phyloP scores from a whole-genome alignment of 345 rosid genomes.

The Isatis tinctoria region DNA sequence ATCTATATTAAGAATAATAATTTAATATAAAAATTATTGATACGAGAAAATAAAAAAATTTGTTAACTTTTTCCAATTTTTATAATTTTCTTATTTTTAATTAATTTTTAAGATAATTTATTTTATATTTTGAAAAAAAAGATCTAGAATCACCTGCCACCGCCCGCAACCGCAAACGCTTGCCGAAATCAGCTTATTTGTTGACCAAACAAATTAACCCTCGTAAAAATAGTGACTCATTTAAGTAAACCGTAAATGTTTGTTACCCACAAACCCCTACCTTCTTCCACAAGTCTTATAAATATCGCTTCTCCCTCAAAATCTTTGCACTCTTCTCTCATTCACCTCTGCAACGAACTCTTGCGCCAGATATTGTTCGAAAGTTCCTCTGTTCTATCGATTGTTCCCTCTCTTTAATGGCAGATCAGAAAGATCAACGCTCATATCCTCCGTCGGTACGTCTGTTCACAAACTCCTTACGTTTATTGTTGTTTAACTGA shows the following conservation, averaged over 20 bases:
- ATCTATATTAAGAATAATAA: too few relatives aligned
- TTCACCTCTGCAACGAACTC: constrained; percentile 8
- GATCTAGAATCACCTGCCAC: too few relatives aligned
- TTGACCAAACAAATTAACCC: not conserved
- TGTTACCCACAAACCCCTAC: not conserved
- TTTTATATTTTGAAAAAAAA: too few relatives aligned
- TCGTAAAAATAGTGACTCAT: not conserved
- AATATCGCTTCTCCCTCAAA: not conserved
- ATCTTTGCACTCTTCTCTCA: not conserved
- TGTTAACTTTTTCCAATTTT: too few relatives aligned
- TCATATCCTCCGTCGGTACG: constrained; percentile 1
- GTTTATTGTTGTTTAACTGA: too few relatives aligned
- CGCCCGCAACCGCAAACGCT: too few relatives aligned
- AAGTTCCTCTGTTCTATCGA: not conserved
- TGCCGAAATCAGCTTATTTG: too few relatives aligned
- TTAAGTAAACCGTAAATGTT: not conserved
- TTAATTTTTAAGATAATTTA: too few relatives aligned
- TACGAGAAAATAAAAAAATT: too few relatives aligned
- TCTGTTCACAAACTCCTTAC: not conserved
- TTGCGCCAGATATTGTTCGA: not conserved
- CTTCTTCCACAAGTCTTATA: constrained; percentile 15
- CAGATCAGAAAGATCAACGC: not conserved
- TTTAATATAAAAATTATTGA: too few relatives aligned
- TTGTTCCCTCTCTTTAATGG: constrained; percentile 7
- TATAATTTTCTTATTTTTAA: too few relatives aligned